Conservation (phyloP, 176 grass and related monocot genomes). For the Tillandsia leiboldiana region DNA sequence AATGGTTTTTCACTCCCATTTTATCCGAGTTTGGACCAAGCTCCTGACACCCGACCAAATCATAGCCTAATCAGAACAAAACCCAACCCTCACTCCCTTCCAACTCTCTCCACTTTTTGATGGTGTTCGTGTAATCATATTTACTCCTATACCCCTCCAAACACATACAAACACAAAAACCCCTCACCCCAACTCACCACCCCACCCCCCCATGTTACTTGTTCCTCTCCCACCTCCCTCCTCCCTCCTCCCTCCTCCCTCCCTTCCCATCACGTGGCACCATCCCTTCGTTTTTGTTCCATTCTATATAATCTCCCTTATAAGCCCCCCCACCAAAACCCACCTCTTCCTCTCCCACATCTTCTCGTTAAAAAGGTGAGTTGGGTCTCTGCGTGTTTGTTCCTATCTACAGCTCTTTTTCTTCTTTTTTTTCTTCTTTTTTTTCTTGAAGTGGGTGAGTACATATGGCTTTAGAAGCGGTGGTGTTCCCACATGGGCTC, state of each 20-base stretch:
- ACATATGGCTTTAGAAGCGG: constrained; percentile 62
- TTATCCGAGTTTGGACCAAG: constrained; percentile 5
- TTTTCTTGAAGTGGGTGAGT: neutral
- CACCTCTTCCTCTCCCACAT: neutral
- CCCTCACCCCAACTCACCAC: constrained; percentile 6
- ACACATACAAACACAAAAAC: neutral
- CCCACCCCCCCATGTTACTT: constrained; percentile 19
- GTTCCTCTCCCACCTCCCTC: constrained; percentile 8
- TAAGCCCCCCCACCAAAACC: neutral
- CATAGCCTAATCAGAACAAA: constrained; percentile 41
- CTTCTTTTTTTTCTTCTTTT: too few relatives aligned
- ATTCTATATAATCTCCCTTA: neutral
- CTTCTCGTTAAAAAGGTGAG: neutral
- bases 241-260: constrained; percentile 7
- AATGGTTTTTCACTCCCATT: neutral
- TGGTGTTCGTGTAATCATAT: constrained; percentile 5
- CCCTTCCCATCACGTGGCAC: constrained; percentile 14
- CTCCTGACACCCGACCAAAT: constrained; percentile 35
- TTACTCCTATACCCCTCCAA: neutral
- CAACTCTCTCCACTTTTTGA: neutral
- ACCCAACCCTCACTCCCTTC: constrained; percentile 37
- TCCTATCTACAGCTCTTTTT: constrained; percentile 15
- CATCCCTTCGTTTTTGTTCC: neutral
- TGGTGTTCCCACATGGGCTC: constrained; percentile 46
- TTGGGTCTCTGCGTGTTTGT: constrained; percentile 3